Percentiles rank a stretch among this genome's conserved stretches.
Conservation (phyloP, 805 yeast species). For the Blastobotrys parvus region DNA sequence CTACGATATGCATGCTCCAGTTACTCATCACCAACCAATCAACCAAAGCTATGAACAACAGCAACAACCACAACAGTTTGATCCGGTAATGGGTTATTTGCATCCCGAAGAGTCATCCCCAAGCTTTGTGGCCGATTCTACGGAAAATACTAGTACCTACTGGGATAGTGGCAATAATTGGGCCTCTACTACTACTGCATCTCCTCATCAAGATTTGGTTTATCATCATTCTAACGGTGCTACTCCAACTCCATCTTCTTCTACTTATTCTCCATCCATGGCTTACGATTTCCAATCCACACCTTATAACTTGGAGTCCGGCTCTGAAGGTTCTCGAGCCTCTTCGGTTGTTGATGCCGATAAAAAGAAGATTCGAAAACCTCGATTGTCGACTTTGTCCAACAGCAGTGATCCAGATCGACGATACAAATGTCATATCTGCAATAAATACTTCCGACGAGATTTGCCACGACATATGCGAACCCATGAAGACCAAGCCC, state of each 20-base stretch:
- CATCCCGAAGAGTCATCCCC: not conserved
- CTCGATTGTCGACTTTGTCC: not conserved
- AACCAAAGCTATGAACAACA: not conserved
- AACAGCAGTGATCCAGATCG: constrained; percentile 3
- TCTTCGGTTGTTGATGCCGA: not conserved
- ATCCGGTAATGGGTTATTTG: too few relatives aligned
- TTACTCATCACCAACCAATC: not conserved
- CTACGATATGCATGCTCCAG: not conserved
- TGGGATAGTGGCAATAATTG: not conserved
- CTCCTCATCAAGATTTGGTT: not conserved
- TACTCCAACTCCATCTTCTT: not conserved
- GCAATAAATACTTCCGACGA: constrained; percentile 47
- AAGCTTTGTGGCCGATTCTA: not conserved
- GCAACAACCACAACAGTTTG: not conserved
- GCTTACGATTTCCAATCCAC: not conserved
- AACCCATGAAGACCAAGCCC: constrained; percentile 48
- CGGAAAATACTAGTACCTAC: not conserved
- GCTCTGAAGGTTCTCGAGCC: not conserved
- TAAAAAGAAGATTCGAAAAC: not conserved
- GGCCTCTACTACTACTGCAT: not conserved
- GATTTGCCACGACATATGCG: constrained; percentile 57
- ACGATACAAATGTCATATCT: constrained; percentile 37
- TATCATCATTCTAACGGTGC: not conserved
- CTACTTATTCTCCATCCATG: not conserved
- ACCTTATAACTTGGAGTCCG: not conserved